Base-by-base conservation (phyloP, 495 filamentous ascomycete species). In the Daldinia bambusicola region DNA sequence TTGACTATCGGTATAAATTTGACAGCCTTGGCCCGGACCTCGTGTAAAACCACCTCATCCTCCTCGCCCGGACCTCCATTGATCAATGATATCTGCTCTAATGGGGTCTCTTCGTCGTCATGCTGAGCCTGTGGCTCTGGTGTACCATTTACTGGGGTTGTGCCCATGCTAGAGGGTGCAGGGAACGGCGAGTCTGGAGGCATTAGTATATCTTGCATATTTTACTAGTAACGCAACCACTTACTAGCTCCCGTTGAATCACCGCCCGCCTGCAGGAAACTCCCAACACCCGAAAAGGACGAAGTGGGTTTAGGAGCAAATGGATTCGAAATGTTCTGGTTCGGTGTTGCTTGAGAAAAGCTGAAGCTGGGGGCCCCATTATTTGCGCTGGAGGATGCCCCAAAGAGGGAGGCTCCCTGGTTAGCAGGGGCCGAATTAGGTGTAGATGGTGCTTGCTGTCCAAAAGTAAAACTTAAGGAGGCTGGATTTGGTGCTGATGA, bases 41-140 rank as follows among this genome's bases (percentile, higher is more conserved):
- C 87, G 71, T 88, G 84, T 5, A 91, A 69, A 20, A 88, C 80
- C 34, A 84, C 81, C 74, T 94, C 92, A 63, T 92, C 82, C 74
- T 93, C 90, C 75, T 93, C 91, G 7, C 90, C 91, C 50, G 87
- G 86, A 26, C 89, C 86, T 63, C 84, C 84, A 51, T 82, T 80
- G 56, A 87, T 85, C 69, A 92, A 83, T 76, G 90, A 86, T 59
- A 91, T 81, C 84, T 89, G 87, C 75, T 83, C 81, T 68, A 89
- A 82, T 58, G 78, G 76, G 55, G 83, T 75, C 56, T 76, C 82
- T 63, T 74, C 86, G 14, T 88, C 87, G 51, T 86, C 86, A 59
- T 83, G 79, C 43, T 78, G 83, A 22, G 86, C 83, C 60, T 83
- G 81, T 41, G 83, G 80, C 70, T 89, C 89, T 2, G 88, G 89